phyloP scores from a whole-genome alignment of 768 basidiomycete genomes.

The Naganishia vishniacii region DNA sequence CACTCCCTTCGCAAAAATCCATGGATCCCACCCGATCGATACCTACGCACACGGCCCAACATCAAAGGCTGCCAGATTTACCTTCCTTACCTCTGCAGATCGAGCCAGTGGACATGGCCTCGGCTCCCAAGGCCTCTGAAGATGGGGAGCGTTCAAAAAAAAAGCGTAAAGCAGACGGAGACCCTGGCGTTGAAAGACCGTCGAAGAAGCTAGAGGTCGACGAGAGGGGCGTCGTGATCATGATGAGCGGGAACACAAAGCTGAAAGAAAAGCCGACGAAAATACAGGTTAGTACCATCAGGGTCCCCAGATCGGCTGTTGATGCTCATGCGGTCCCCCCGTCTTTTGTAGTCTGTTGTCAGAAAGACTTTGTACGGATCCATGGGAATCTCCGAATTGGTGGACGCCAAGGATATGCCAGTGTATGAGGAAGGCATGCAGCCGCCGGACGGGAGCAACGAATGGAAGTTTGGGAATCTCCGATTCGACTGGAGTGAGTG shows the following conservation, averaged over 20 bases:
- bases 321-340: background rate
- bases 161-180: constrained; percentile 1
- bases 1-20: background rate
- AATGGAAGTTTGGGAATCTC: constrained; percentile 25
- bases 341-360: constrained; percentile 12
- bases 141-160: background rate
- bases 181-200: background rate
- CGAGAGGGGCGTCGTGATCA: constrained; percentile 21
- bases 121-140: background rate
- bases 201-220: constrained; percentile 16
- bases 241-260: constrained; percentile 21
- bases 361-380: constrained; percentile 17
- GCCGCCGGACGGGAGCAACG: constrained; percentile 7
- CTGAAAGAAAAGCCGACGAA: constrained; percentile 11
- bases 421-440: constrained; percentile 22
- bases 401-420: constrained; percentile 5
- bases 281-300: constrained; percentile 1
- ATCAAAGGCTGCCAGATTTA: background rate
- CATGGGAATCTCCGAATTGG: constrained; percentile 10
- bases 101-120: background rate
- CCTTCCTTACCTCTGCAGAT: background rate
- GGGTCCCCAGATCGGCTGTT: background rate
- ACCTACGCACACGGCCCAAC: background rate
- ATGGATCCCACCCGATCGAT: background rate
- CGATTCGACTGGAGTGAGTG: constrained; percentile 24